phyloP scores from a whole-genome alignment of 139 green algal genomes.

The Picochlorum sp. region DNA sequence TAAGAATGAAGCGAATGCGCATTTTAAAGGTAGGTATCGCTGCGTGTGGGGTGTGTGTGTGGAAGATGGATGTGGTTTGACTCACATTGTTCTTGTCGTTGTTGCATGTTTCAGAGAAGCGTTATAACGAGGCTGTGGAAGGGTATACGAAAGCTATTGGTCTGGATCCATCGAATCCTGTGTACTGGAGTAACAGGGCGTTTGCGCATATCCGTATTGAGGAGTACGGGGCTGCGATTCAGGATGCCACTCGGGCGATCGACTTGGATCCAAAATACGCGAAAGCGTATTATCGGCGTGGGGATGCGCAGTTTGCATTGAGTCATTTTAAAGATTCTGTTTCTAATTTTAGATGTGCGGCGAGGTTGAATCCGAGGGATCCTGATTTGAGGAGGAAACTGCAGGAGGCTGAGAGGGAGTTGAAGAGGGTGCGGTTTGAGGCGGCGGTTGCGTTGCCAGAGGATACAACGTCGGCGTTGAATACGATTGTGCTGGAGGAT shows the following conservation, averaged over 20 bases:
- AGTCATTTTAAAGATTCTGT: conserved; percentile 83
- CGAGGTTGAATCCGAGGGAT: conserved; percentile 68
- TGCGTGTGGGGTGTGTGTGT: background rate
- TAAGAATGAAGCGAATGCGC: conserved; percentile 34
- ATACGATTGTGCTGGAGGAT: conserved; percentile 55
- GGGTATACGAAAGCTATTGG: conserved; percentile 79
- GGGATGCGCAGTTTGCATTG: conserved; percentile 77
- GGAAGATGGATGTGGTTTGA: background rate
- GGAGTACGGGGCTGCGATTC: conserved; percentile 80
- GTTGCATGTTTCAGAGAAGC: conserved; percentile 54
- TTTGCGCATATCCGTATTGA: conserved; percentile 84
- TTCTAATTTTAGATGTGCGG: conserved; percentile 78
- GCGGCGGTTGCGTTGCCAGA: conserved; percentile 65
- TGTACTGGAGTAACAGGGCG: conserved; percentile 82
- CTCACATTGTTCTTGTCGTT: background rate
- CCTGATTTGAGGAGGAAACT: conserved; percentile 83
- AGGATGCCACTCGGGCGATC: conserved; percentile 80
- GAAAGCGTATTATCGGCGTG: conserved; percentile 93
- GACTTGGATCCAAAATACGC: conserved; percentile 75
- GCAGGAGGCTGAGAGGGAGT: conserved; percentile 77
- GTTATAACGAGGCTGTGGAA: conserved; percentile 71
- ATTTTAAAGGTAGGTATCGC: conserved; percentile 42
- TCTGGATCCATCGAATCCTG: conserved; percentile 53
- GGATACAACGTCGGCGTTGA: conserved; percentile 20
- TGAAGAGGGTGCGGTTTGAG: conserved; percentile 83